Base-by-base conservation (phyloP, 1,284 basidiomycete genomes). In the Sanguinoderma infundibulare region DNA sequence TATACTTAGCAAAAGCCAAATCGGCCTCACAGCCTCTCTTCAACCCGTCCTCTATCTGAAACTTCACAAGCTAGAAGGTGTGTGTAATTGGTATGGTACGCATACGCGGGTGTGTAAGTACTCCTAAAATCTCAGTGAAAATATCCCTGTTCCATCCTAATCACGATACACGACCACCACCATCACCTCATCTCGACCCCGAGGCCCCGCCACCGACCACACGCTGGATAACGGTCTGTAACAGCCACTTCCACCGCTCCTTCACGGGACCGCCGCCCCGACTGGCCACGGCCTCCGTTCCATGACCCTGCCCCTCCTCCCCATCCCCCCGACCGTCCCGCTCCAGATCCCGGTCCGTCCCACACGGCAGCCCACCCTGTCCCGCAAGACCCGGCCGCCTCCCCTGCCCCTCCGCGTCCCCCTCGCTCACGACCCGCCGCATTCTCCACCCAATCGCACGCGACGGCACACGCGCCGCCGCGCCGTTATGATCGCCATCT, bases 191-290 rank as follows among this genome's bases (percentile, higher is more conserved):
- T n/a, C 26, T 35, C 54, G 40, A 55, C 35, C 46, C 57, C 46
- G 42, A 56, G 51, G 42, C 53, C 50, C 52, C 53, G 47, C 59
- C 38, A 20, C 56, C 57, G 44, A 61, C 7, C 22, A 66, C 54
- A 36, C 32, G 49, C 15, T 15, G 32, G 32, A 34, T 32, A 20
- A 78, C 67, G 53, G 62, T 66, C 66, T 70, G 69, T n/a, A n/a
- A n/a, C 61, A 79, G 53, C 79, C 78, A 78, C 65, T 69, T 70
- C 78, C 77, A 79, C 60, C 76, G 64, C 53, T 64, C 66, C 67
- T 63, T 73, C 53, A 68, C 53, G 24, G 24, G 62, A 40, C 65
- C 42, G 17, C 40, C 44, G 26, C 32, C 22, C 54, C 32, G 47
- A 22, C 47, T 14, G 36, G 34, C 44, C n/a, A 24, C 53, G 50